Conservation (phyloP, 805 yeast species). For the Ogataea sp. region DNA sequence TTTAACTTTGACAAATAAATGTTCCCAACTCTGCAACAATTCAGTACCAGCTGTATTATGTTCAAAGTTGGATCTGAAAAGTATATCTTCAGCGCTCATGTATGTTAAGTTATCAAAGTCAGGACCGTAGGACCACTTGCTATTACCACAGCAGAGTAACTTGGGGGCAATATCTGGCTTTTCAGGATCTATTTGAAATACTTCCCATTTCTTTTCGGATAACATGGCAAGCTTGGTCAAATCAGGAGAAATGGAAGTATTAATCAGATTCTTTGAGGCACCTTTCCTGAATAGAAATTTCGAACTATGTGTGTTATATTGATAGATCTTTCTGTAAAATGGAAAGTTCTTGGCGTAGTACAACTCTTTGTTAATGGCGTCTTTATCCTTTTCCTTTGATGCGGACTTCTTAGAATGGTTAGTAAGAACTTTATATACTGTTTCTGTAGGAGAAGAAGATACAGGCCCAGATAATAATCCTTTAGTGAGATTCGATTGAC, state of each 20-base stretch:
- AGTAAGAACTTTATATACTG: conserved; percentile 8
- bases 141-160: conserved; percentile 59
- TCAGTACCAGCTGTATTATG: conserved; percentile 21
- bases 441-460: conserved; percentile 1
- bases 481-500: conserved; percentile 1
- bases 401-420: neutral
- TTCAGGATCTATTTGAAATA: conserved; percentile 45
- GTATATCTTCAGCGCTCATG: conserved; percentile 12
- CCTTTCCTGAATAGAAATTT: conserved; percentile 35
- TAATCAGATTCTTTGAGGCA: conserved; percentile 37
- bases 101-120: conserved; percentile 31
- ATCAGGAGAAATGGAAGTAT: conserved; percentile 58
- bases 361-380: conserved; percentile 41
- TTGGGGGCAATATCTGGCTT: conserved; percentile 40
- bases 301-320: conserved; percentile 42
- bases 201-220: conserved; percentile 66
- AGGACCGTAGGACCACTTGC: conserved; percentile 60
- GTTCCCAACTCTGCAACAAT: conserved; percentile 47
- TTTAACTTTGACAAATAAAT: conserved; percentile 50
- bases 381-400: neutral
- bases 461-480: neutral
- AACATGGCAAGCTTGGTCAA: conserved; percentile 58
- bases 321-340: conserved; percentile 55
- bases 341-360: conserved; percentile 79
- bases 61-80: conserved; percentile 21